phyloP scores from a whole-genome alignment of 805 yeast genomes.

The Candida easanensis region DNA sequence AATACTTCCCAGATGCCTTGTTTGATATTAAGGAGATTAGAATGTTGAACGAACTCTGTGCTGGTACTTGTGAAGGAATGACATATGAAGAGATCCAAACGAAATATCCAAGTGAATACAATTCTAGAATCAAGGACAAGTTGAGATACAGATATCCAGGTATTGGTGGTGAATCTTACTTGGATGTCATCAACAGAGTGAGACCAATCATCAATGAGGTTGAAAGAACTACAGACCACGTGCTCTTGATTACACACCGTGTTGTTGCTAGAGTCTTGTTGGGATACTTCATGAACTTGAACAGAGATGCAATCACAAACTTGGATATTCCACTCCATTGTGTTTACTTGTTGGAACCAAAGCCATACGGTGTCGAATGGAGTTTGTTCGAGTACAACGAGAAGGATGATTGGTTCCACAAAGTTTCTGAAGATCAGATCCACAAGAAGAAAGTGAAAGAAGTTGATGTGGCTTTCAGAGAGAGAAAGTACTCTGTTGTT shows the following conservation, averaged over 20 bases:
- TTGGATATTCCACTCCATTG: conserved; percentile 93
- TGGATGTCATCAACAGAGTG: conserved; percentile 88
- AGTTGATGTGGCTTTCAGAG: conserved; percentile 66
- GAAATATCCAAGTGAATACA: conserved; percentile 73
- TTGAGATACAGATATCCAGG: conserved; percentile 92
- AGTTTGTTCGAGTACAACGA: conserved; percentile 86
- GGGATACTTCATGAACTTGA: conserved; percentile 85
- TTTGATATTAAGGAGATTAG: conserved; percentile 85
- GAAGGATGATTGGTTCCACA: conserved; percentile 67
- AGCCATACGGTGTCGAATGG: conserved; percentile 96
- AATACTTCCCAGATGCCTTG: conserved; percentile 66
- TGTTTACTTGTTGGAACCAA: conserved; percentile 83
- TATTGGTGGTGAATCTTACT: conserved; percentile 92
- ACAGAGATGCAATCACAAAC: conserved; percentile 77
- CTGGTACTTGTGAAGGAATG: conserved; percentile 90
- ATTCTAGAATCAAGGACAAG: conserved; percentile 71
- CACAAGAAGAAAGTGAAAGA: conserved; percentile 56
- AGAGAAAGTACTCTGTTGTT: conserved; percentile 68
- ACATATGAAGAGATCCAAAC: conserved; percentile 83
- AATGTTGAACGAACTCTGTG: conserved; percentile 90
- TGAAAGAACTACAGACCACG: conserved; percentile 87
- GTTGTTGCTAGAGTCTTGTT: conserved; percentile 85
- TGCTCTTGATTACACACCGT: conserved; percentile 80
- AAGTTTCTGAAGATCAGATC: conserved; percentile 46
- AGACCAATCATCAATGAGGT: conserved; percentile 89